phyloP scores from a whole-genome alignment of 2,329 filamentous ascomycete genomes.

The Penicillium sp. region DNA sequence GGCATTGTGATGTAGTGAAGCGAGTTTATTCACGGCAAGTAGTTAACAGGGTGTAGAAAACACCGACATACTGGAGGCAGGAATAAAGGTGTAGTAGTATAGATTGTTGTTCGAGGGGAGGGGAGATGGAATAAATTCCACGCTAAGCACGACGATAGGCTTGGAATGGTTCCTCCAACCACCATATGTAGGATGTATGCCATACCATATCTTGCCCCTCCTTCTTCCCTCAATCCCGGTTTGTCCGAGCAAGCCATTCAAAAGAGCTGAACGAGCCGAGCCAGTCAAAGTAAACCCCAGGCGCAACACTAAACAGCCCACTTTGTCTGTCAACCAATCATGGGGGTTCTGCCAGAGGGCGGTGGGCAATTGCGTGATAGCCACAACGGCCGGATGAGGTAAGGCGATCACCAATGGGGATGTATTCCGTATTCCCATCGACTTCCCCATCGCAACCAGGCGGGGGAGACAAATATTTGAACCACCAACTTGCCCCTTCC shows the following conservation, averaged over 20 bases:
- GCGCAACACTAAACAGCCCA: conserved; percentile 39
- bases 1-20: too few relatives aligned
- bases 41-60: background rate
- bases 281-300: background rate
- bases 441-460: conserved; percentile 13
- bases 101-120: background rate
- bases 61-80: too few relatives aligned
- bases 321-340: conserved; percentile 35
- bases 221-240: background rate
- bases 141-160: background rate
- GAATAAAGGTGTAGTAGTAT: too few relatives aligned
- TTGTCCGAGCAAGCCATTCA: background rate
- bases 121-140: background rate
- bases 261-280: background rate
- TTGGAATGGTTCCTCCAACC: background rate
- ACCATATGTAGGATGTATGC: background rate
- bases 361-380: conserved; percentile 47
- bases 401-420: conserved; percentile 22
- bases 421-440: conserved; percentile 8
- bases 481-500: conserved; percentile 9
- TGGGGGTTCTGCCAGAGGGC: conserved; percentile 36
- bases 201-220: background rate
- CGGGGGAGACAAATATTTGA: conserved; percentile 31
- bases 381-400: conserved; percentile 22
- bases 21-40: background rate